Percentiles rank a stretch among this genome's conserved stretches.
Conservation (phyloP, 495 filamentous ascomycete species). For the Penicillium macrosclerotiorum region DNA sequence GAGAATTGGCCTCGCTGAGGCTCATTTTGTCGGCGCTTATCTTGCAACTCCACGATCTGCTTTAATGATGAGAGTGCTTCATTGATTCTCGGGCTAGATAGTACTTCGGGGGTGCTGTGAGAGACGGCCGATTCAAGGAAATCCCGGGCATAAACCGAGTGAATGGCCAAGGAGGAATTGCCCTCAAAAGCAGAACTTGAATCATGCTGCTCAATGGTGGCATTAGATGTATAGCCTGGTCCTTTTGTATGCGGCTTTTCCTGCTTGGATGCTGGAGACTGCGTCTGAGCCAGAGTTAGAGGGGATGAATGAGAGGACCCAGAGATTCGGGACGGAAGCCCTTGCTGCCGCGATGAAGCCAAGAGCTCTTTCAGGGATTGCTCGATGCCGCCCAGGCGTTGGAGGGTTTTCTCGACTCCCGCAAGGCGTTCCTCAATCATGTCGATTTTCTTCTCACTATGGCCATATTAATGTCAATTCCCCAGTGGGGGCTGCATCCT, state of each 20-base stretch:
- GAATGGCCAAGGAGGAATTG: slow-evolving; percentile 57
- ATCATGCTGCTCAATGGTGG: slow-evolving; percentile 38
- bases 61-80: slow-evolving; percentile 56
- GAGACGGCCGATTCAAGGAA: slow-evolving; percentile 61
- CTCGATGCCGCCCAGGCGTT: slow-evolving; percentile 59
- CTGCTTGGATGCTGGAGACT: slow-evolving; percentile 3
- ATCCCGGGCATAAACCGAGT: slow-evolving; percentile 62
- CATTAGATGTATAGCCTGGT: slow-evolving; percentile 20
- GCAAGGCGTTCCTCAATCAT: slow-evolving; percentile 61
- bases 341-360: slow-evolving; percentile 8
- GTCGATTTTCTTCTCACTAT: slow-evolving; percentile 68
- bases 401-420: slow-evolving; percentile 54
- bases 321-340: slow-evolving; percentile 2
- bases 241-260: slow-evolving; percentile 18
- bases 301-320: slow-evolving; percentile 22
- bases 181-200: slow-evolving; percentile 55
- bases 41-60: slow-evolving; percentile 54
- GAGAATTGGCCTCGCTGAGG: slow-evolving; percentile 42
- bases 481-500: too few relatives aligned
- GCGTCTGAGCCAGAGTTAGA: not conserved
- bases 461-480: not conserved
- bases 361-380: slow-evolving; percentile 44
- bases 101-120: slow-evolving; percentile 43
- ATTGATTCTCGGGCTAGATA: slow-evolving; percentile 50
- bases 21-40: slow-evolving; percentile 30